phyloP scores from a whole-genome alignment of 441 rosid species.

The Caryocar brasiliense region DNA sequence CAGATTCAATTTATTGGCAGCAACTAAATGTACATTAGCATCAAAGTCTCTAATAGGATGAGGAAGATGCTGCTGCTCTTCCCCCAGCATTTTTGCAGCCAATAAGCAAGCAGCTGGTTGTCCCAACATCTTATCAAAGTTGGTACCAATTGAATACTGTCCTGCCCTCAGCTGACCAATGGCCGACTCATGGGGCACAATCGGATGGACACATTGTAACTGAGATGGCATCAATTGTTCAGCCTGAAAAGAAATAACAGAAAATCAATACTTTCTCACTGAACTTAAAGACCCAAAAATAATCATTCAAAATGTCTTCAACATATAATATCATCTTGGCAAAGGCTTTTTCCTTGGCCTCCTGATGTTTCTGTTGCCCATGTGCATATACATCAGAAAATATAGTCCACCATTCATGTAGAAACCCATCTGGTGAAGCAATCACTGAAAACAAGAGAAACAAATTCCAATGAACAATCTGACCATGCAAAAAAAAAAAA shows the following conservation, averaged over 20 bases:
- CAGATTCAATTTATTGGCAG: conserved; percentile 6
- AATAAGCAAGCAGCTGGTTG: background rate
- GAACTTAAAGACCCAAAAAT: too few species aligned
- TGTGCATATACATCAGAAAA: conserved; percentile 28
- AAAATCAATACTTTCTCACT: too few species aligned
- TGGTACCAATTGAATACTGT: conserved; percentile 2
- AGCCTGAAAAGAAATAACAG: conserved; percentile 10
- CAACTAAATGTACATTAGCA: conserved; percentile 2
- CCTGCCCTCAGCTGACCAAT: conserved; percentile 8
- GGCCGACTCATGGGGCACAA: background rate
- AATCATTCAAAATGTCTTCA: background rate
- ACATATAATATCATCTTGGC: conserved; percentile 12
- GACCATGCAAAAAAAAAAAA: background rate
- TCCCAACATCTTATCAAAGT: background rate
- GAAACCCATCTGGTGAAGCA: conserved; percentile 30
- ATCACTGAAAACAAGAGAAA: conserved; percentile 22
- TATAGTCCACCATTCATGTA: conserved; percentile 46
- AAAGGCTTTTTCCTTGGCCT: conserved; percentile 16
- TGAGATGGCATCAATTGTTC: background rate
- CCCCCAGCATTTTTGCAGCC: conserved; percentile 9
- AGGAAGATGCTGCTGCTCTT: background rate
- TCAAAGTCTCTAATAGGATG: background rate
- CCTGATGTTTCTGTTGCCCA: conserved; percentile 8
- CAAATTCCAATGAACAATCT: background rate
- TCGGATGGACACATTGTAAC: background rate